Evolutionary conservation across 2,329 filamentous ascomycete genomes (phyloP), one percentile per base, ranked within the genome.

Genomic region (Coleophoma crateriformis): DNA sequence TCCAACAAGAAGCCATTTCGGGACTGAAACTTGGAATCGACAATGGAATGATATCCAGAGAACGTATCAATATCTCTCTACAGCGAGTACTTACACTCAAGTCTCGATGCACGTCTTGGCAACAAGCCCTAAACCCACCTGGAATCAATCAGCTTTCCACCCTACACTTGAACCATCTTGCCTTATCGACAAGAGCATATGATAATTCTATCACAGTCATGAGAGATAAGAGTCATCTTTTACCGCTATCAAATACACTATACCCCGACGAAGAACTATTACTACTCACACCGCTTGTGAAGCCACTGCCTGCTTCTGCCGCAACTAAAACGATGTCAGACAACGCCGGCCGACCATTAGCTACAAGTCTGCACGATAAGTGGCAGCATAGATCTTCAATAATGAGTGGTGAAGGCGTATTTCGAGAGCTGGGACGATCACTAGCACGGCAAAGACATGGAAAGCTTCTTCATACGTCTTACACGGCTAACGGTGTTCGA

Each of bases 141-240:
- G 91, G 92, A 0, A 79, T 92, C 45, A 79, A 79, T 45, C 78
- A 90, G 7, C 76, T 96, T 35, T 86, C 88, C 13, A 82, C 87
- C 56, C 80, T 96, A 47, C 91, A 96, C 60, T 87, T 88, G 4
- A 81, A 83, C 11, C 92, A 97, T 64, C 84, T 88, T 10, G 81
- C 80, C 6, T 76, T 97, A 5, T 96, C 92, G 1, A 87, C 84
- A 0, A 85, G 81, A 63, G 90, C 90, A 2, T 99, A 97, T 66
- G 91, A 95, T 62, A 85, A 83, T 57, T 96, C 92, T 1, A 95
- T 97, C 52, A 94, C 91, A 0, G 86, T 99, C 20, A 89, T 97
- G 44, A 79, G 91, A 50, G 92, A 99, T 65, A 92, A 90, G 65
- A 87, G 92, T 53, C 84, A 88, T 51, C 71, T 95, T 2, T 73